These are phyloP conservation scores for Diutina mesorugosa DNA, from an alignment of 1,139 yeast genomes.

Conservation along the genomic window DNA sequence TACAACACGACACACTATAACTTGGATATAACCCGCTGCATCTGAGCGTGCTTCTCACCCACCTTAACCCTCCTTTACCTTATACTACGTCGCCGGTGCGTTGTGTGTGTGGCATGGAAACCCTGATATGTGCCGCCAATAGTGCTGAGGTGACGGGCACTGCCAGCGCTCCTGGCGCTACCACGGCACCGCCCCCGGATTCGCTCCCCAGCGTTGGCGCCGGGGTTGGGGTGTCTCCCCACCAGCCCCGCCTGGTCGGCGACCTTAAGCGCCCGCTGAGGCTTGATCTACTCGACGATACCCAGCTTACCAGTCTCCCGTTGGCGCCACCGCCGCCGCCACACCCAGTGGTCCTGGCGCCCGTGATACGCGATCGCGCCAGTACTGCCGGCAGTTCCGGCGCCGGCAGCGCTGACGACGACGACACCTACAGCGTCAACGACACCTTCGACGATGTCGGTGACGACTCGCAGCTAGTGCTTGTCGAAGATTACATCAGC, in stretches of 20 bases:
- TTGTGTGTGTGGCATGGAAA: neutral
- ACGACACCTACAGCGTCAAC: neutral
- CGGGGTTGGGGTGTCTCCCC: neutral
- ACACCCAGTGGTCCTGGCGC: neutral
- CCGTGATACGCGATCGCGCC: neutral
- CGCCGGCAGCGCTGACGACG: neutral
- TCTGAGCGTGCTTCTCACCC: neutral
- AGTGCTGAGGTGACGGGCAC: neutral
- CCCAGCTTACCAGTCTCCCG: conserved; percentile 1
- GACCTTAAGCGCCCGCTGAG: neutral
- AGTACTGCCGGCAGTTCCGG: neutral
- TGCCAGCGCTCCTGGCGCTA: too few species aligned
- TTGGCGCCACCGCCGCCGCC: conserved; percentile 1
- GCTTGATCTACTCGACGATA: neutral
- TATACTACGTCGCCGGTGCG: neutral
- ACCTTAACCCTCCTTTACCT: neutral
- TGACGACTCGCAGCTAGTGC: neutral
- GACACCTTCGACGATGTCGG: neutral
- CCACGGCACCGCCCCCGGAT: neutral
- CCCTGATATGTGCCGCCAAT: neutral
- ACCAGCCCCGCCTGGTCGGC: neutral
- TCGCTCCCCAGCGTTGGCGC: neutral
- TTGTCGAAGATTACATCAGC: neutral
- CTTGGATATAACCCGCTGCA: neutral
- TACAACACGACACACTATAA: neutral